Evolutionary conservation across 768 basidiomycete species (phyloP).

Genomic region (Dendrothele bispora): DNA sequence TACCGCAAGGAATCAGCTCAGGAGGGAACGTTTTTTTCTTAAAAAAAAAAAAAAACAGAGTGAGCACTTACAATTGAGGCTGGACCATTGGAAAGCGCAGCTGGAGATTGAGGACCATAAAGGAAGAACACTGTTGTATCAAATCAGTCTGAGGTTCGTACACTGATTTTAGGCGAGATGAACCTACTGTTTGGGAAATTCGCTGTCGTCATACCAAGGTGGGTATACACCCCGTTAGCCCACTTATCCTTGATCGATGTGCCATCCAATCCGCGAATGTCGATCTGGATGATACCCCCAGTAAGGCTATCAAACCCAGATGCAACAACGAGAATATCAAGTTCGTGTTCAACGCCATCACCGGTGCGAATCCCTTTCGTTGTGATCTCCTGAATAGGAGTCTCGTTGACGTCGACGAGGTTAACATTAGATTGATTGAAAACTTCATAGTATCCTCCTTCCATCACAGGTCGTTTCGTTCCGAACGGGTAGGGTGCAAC

Average conservation of each 20-base stretch:
- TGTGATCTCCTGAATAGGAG: slow-evolving; percentile 19
- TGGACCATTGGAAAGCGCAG: slow-evolving; percentile 22
- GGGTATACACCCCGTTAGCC: slow-evolving; percentile 19
- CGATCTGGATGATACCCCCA: slow-evolving; percentile 21
- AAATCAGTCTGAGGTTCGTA: slow-evolving; percentile 22
- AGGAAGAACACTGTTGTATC: slow-evolving; percentile 18
- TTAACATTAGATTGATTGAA: slow-evolving; percentile 22
- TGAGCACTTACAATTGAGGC: slow-evolving; percentile 19
- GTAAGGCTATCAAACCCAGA: slow-evolving; percentile 25
- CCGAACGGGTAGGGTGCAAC: slow-evolving; percentile 21
- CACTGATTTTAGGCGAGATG: slow-evolving; percentile 22
- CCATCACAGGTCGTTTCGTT: slow-evolving; percentile 19
- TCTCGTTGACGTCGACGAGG: slow-evolving; percentile 20
- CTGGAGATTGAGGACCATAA: slow-evolving; percentile 2
- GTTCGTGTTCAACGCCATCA: slow-evolving; percentile 19
- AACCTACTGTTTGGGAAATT: slow-evolving; percentile 22
- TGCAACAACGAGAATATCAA: slow-evolving; percentile 22
- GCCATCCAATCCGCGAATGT: slow-evolving; percentile 19
- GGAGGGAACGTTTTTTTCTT: no score
- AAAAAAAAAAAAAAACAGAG: no score
- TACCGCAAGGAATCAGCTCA: no score
- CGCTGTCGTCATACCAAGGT: slow-evolving; percentile 21
- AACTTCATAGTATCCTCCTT: slow-evolving; percentile 20
- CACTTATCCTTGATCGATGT: slow-evolving; percentile 20
- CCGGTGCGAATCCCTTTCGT: slow-evolving; percentile 17